Conservation (phyloP, 257 asterid genomes). For the Solanum chaucha region DNA sequence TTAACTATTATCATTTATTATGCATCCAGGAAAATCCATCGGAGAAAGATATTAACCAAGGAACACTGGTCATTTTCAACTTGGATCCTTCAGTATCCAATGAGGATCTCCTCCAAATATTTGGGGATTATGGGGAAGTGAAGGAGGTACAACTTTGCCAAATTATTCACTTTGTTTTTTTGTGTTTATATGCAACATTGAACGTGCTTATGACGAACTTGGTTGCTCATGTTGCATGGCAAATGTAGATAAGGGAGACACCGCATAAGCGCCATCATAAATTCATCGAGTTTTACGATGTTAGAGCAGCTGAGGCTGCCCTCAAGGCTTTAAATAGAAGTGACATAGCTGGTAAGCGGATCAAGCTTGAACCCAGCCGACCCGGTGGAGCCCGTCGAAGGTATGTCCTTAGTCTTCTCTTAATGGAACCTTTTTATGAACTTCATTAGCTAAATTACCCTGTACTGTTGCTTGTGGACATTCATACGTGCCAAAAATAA, state of each 20-base stretch:
- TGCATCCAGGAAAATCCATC: conserved; percentile 83
- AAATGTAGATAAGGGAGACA: conserved; percentile 80
- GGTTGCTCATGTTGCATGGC: not conserved
- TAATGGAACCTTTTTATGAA: not conserved
- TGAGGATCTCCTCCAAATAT: conserved; percentile 88
- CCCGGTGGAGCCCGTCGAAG: conserved; percentile 97
- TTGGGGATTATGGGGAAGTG: conserved; percentile 94
- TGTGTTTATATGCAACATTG: not conserved
- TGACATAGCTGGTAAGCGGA: conserved; percentile 89
- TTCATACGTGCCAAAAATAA: not conserved
- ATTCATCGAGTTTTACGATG: conserved; percentile 91
- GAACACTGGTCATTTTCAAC: conserved; percentile 92
- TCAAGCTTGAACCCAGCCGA: conserved; percentile 93
- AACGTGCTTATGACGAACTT: not conserved
- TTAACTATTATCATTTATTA: not conserved
- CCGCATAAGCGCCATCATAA: conserved; percentile 93
- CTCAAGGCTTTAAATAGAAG: conserved; percentile 81
- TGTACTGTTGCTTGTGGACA: not conserved
- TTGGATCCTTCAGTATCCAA: conserved; percentile 89
- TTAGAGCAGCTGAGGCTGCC: conserved; percentile 96
- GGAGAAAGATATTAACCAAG: conserved; percentile 92
- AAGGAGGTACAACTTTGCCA: conserved; percentile 59
- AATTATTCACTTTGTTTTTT: not conserved
- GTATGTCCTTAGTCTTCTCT: conserved; percentile 21
- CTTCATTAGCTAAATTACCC: not conserved